Evolutionary conservation across 495 filamentous ascomycete genomes (phyloP).

Genomic region (Cryomyces minteri): DNA sequence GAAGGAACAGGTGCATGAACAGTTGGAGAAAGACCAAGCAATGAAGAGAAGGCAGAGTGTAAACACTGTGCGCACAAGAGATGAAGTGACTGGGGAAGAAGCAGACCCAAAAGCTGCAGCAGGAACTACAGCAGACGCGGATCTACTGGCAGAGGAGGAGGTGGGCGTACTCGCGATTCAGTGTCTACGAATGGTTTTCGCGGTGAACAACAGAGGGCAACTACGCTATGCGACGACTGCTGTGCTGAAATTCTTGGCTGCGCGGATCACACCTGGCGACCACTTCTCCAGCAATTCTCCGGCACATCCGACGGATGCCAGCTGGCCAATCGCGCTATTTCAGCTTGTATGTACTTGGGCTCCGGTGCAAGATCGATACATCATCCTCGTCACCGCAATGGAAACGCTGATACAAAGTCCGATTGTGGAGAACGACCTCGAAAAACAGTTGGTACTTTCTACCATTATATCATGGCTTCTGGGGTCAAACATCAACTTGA

Average conservation of each 20-base stretch:
- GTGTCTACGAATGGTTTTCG: conserved; percentile 63
- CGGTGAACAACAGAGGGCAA: conserved; percentile 55
- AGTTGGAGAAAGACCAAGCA: conserved; percentile 37
- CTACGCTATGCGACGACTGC: conserved; percentile 53
- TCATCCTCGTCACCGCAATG: conserved; percentile 64
- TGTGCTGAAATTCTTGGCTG: conserved; percentile 51
- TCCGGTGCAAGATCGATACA: conserved; percentile 78
- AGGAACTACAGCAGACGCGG: conserved; percentile 61
- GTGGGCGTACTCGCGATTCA: conserved; percentile 68
- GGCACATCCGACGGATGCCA: conserved; percentile 21
- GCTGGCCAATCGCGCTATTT: conserved; percentile 67
- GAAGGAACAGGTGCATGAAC: conserved; percentile 43
- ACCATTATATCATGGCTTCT: conserved; percentile 64
- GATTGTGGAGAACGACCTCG: conserved; percentile 44
- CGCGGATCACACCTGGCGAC: conserved; percentile 32
- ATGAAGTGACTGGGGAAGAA: conserved; percentile 34
- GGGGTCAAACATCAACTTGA: conserved; percentile 75
- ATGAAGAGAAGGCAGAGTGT: conserved; percentile 54
- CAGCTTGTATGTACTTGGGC: conserved; percentile 64
- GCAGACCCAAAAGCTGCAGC: conserved; percentile 51
- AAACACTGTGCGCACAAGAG: conserved; percentile 55
- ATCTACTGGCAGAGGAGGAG: conserved; percentile 70
- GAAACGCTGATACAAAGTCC: conserved; percentile 48
- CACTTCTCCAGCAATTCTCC: conserved; percentile 13
- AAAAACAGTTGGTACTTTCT: conserved; percentile 50